These are phyloP conservation scores for Calycina marina DNA, from an alignment of 2,329 filamentous ascomycete genomes.

Conservation along the genomic window DNA sequence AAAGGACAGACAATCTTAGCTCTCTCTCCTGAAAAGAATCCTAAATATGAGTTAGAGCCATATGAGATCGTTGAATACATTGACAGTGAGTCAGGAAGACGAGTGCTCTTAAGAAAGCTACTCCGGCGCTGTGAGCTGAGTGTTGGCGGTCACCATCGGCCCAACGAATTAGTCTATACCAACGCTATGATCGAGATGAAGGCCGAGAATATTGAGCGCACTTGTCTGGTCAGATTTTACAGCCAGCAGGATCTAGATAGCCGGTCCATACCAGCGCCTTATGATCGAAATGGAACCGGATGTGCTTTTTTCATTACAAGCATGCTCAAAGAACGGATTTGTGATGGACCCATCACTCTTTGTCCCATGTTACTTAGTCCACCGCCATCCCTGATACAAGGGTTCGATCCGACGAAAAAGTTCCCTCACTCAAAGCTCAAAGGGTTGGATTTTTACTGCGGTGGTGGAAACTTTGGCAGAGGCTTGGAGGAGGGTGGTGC, in stretches of 20 bases:
- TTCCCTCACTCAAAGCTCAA: slow-evolving; percentile 28
- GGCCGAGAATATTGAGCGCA: slow-evolving; percentile 31
- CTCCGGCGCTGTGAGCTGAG: slow-evolving; percentile 32
- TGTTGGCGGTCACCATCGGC: slow-evolving; percentile 5
- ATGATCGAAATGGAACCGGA: slow-evolving; percentile 48
- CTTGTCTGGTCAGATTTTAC: slow-evolving; percentile 47
- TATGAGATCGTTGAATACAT: slow-evolving; percentile 38
- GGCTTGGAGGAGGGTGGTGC: slow-evolving; percentile 59
- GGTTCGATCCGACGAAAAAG: slow-evolving; percentile 31
- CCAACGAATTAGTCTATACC: slow-evolving; percentile 41
- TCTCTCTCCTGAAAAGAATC: slow-evolving; percentile 27
- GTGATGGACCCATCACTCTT: slow-evolving; percentile 16
- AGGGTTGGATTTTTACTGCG: slow-evolving; percentile 63
- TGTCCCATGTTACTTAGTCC: slow-evolving; percentile 23
- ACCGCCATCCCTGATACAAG: slow-evolving; percentile 33
- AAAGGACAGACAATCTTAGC: slow-evolving; percentile 42
- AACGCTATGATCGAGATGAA: slow-evolving; percentile 27
- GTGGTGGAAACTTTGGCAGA: slow-evolving; percentile 62
- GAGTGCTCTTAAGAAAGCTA: slow-evolving; percentile 35
- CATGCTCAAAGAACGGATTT: slow-evolving; percentile 17
- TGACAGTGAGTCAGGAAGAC: slow-evolving; percentile 13
- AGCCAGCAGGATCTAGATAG: slow-evolving; percentile 19
- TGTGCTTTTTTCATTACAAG: slow-evolving; percentile 51
- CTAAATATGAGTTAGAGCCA: slow-evolving; percentile 35
- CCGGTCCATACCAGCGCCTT: slow-evolving; percentile 41